Evolutionary conservation across 768 basidiomycete genomes (phyloP), one percentile per base, ranked within the genome.

Genomic region (Pisolithus sp.): DNA sequence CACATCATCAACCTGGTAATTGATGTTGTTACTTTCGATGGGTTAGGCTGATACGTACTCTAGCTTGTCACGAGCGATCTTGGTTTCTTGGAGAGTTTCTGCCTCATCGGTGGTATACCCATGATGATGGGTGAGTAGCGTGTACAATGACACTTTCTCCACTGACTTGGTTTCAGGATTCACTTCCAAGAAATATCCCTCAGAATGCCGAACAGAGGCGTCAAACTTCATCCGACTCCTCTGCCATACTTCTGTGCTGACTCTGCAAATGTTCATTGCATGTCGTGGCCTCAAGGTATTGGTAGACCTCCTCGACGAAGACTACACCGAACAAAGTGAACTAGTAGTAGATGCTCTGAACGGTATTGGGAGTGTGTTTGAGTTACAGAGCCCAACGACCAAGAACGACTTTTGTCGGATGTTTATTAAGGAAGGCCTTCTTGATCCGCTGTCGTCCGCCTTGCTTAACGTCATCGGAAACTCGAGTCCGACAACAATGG

Each of bases 371-470:
- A 92, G 85, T 56, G 96, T 98, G 15, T 97, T 99, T 62, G 94
- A 98, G 57, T 78, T 98, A 12, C 88, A 97, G 67, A 93, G 90
- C 44, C 90, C 96, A 7, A 96, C 94, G 4, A 93, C 94, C 10
- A 92, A 96, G 68, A 97, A 96, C 63, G 96, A 98, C 69, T 98
- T 98, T 65, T 97, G 94, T 63, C 82, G 96, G 9, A 94, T 98
- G 88, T 95, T 98, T 73, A 91, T 96, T 39, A 79, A 93, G 5
- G 96, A 98, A 70, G 96, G 96, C 24, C 74, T 99, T 3, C 75
- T 96, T 43, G 94, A 96, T 58, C 95, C 96, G 0, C 73, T 99
- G 1, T 91, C 93, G 1, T 83, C 86, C 2, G 96, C 95, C 2
- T 69, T 99, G 23, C 72, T 95, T 52, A 88, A 91, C 59, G 89